A percentile compares a stretch with the other conserved stretches of the same genome.
Conservation (phyloP, 192 early-diverging fungal genomes). For the Geranomyces michiganensis region DNA sequence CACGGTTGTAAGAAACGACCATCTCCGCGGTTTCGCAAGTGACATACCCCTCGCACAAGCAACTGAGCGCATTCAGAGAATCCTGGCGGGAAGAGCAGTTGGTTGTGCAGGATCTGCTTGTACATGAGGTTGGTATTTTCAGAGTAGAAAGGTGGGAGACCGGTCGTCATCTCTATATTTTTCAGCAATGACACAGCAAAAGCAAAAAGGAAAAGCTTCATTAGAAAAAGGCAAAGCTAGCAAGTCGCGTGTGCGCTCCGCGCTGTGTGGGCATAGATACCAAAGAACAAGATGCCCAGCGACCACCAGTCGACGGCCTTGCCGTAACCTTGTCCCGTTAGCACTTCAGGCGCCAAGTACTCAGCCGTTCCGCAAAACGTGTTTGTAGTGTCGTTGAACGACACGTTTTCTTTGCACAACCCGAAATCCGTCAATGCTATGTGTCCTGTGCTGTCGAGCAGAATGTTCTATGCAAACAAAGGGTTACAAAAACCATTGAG, state of each 20-base stretch:
- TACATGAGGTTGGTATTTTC: constrained; percentile 63
- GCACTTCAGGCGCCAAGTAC: constrained; percentile 85
- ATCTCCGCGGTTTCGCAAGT: background rate
- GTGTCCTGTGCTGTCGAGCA: constrained; percentile 68
- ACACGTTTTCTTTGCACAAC: constrained; percentile 68
- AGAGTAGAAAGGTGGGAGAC: constrained; percentile 65
- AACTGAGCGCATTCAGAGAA: constrained; percentile 44
- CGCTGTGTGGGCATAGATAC: no score
- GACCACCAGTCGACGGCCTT: constrained; percentile 84
- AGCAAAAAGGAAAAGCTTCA: background rate
- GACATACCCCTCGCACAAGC: constrained; percentile 50
- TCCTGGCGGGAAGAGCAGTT: constrained; percentile 54
- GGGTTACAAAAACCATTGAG: background rate
- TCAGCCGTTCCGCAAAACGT: constrained; percentile 58
- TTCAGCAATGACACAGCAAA: background rate
- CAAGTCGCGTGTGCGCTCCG: background rate
- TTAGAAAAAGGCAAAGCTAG: background rate
- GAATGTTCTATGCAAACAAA: constrained; percentile 47
- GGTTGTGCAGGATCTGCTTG: constrained; percentile 60
- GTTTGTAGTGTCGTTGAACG: constrained; percentile 51
- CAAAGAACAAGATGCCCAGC: constrained; percentile 77
- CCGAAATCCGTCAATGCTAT: constrained; percentile 78
- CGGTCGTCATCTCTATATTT: constrained; percentile 57
- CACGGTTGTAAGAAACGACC: background rate
- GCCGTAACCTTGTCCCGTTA: constrained; percentile 69